These are phyloP conservation scores for Podila horticola DNA, from an alignment of 192 early-diverging fungal genomes.

Conservation along the genomic window DNA sequence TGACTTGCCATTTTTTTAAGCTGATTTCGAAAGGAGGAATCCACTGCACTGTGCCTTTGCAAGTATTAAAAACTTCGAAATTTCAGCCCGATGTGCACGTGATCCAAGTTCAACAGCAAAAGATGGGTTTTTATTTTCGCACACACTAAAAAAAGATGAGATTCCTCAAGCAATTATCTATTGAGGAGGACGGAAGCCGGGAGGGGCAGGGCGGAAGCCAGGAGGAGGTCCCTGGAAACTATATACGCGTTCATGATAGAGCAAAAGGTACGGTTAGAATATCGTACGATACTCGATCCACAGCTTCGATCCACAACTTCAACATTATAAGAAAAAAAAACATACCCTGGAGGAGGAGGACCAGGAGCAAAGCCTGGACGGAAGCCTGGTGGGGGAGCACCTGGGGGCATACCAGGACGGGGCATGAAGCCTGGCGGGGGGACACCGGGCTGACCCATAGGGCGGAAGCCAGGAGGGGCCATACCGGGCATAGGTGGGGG, in stretches of 20 bases:
- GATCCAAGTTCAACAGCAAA: neutral
- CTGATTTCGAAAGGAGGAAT: slow-evolving; percentile 5
- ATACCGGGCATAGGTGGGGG: slow-evolving; percentile 67
- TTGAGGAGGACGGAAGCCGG: slow-evolving; percentile 44
- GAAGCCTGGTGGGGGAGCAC: slow-evolving; percentile 55
- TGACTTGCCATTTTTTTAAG: slow-evolving; percentile 6
- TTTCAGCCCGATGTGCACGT: neutral
- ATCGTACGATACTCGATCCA: too few relatives aligned
- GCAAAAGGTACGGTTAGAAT: too few relatives aligned
- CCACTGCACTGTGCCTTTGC: neutral
- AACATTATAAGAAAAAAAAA: neutral
- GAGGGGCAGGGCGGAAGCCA: slow-evolving; percentile 45
- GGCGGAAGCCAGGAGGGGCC: slow-evolving; percentile 63
- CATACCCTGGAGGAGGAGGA: slow-evolving; percentile 52
- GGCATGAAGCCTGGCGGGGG: slow-evolving; percentile 76
- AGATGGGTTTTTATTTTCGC: neutral
- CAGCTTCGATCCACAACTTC: too few relatives aligned
- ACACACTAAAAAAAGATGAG: too few relatives aligned
- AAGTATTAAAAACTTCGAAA: neutral
- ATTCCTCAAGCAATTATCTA: neutral
- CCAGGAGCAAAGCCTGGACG: slow-evolving; percentile 58
- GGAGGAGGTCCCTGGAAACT: slow-evolving; percentile 41
- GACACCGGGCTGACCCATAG: slow-evolving; percentile 54
- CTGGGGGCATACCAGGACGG: slow-evolving; percentile 50
- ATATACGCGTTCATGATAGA: neutral